phyloP scores from a whole-genome alignment of 2,329 filamentous ascomycete genomes.

The Fusarium siculi region DNA sequence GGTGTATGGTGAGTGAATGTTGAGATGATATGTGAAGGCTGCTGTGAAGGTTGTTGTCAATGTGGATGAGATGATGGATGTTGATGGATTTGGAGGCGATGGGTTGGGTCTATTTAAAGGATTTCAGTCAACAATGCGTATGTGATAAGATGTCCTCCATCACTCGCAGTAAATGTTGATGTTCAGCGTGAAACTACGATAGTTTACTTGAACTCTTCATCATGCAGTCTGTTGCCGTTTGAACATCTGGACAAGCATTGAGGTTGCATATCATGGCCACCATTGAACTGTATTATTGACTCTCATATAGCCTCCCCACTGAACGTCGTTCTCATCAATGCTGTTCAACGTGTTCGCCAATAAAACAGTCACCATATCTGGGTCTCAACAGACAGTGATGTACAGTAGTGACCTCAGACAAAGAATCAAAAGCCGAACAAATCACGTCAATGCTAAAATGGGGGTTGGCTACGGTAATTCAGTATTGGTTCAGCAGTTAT shows the following conservation, averaged over 20 bases:
- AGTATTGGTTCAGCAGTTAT: too few relatives aligned
- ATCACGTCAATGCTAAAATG: too few relatives aligned
- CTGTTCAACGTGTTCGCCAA: too few relatives aligned
- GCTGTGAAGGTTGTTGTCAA: not conserved
- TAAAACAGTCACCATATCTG: not conserved
- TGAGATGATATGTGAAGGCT: not conserved
- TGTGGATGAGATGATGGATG: not conserved
- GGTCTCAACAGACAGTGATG: not conserved
- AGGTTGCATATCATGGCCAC: accelerated
- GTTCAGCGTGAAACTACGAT: not conserved
- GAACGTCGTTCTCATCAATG: not conserved
- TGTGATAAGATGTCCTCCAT: too few relatives aligned
- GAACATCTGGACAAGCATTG: not conserved
- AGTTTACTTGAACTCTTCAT: too few relatives aligned
- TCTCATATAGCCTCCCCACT: not conserved
- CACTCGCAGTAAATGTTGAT: not conserved
- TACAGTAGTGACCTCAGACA: accelerated
- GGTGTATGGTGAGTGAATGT: not conserved
- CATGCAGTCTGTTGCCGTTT: not conserved
- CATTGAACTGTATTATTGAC: accelerated
- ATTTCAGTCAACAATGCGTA: not conserved
- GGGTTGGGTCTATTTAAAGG: not conserved
- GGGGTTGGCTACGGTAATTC: too few relatives aligned
- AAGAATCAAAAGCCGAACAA: not conserved
- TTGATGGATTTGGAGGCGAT: not conserved